phyloP scores from a whole-genome alignment of 768 basidiomycete species.

The Kwoniella newhampshirensis region DNA sequence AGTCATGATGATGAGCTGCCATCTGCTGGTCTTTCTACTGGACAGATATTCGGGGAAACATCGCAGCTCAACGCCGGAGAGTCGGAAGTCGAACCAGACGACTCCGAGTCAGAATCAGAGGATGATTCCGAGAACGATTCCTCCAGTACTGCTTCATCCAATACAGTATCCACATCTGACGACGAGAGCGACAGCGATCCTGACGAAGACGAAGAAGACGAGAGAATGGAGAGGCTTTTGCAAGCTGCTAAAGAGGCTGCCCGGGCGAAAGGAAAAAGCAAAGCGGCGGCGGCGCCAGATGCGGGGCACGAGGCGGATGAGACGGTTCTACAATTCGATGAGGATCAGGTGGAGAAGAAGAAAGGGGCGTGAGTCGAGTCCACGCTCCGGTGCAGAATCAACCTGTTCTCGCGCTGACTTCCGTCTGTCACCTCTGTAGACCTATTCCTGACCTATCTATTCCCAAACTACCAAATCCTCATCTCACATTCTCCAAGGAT shows the following conservation, averaged over 20 bases:
- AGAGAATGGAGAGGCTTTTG: slow-evolving; percentile 20
- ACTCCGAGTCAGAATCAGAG: not conserved
- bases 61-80: not conserved
- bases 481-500: slow-evolving; percentile 28
- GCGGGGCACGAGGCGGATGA: slow-evolving; percentile 10
- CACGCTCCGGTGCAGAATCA: not conserved
- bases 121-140: slow-evolving; percentile 23
- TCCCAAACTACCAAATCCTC: slow-evolving; percentile 29
- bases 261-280: slow-evolving; percentile 17
- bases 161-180: slow-evolving; percentile 9
- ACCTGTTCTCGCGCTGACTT: not conserved
- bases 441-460: slow-evolving; percentile 45
- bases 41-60: slow-evolving; percentile 7
- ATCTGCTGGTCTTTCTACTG: slow-evolving; percentile 9
- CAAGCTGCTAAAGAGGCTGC: slow-evolving; percentile 20
- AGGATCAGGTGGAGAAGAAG: slow-evolving; percentile 25
- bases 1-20: not conserved
- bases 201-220: slow-evolving; percentile 29
- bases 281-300: not conserved
- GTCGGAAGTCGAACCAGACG: not conserved
- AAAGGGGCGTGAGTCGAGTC: slow-evolving; percentile 37
- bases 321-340: slow-evolving; percentile 27
- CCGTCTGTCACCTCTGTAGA: slow-evolving; percentile 14
- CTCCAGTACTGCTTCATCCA: slow-evolving; percentile 4
- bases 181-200: slow-evolving; percentile 10